Evolutionary conservation across 306 rosid genomes (phyloP).

Genomic region (Lablab purpureus): DNA sequence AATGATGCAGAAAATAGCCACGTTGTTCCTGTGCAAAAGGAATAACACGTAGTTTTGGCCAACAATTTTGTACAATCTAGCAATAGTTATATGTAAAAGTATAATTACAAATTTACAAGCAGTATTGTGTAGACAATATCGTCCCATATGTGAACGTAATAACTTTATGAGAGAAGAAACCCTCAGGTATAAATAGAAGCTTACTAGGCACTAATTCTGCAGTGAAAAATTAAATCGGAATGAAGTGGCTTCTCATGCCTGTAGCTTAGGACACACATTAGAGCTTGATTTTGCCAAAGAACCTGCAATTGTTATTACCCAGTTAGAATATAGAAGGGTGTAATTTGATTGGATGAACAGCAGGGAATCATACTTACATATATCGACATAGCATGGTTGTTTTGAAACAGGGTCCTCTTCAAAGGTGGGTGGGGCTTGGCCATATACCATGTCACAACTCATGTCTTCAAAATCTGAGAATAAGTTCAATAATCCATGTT

Average conservation of each 20-base stretch:
- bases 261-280: constrained; percentile 72
- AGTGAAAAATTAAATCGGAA: background rate
- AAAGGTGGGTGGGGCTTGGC: constrained; percentile 80
- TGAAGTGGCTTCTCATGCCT: constrained; percentile 55
- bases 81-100: background rate
- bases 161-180: constrained; percentile 2
- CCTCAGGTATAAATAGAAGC: background rate
- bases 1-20: too few relatives aligned
- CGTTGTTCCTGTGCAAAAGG: too few relatives aligned
- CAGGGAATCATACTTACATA: constrained; percentile 62
- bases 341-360: background rate
- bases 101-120: constrained; percentile 12
- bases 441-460: constrained; percentile 98
- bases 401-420: constrained; percentile 92
- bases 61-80: background rate
- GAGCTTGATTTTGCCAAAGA: constrained; percentile 70
- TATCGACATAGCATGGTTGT: constrained; percentile 77
- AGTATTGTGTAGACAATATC: background rate
- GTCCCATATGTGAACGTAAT: background rate
- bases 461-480: constrained; percentile 91
- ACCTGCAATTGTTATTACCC: constrained; percentile 59
- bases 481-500: constrained; percentile 22
- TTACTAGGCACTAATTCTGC: background rate
- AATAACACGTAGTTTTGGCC: background rate
- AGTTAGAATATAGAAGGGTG: constrained; percentile 40